Evolutionary conservation across 352 stramenopile genomes (phyloP).

Genomic region (Globisporangium cederbergense): DNA sequence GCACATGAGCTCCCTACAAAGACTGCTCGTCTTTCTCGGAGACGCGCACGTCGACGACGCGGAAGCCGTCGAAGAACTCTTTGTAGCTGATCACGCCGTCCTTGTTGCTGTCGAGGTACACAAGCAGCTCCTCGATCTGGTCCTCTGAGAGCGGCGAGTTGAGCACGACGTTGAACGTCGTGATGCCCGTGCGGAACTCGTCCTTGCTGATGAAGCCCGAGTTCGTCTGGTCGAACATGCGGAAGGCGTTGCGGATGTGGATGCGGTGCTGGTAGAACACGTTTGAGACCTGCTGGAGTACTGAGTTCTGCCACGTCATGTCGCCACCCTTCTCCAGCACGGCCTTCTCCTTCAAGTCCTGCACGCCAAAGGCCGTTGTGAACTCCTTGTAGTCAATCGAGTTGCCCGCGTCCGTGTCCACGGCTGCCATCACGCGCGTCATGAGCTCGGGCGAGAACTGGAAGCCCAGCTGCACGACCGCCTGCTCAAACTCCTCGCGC

Average conservation of each 20-base stretch:
- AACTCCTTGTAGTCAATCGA: slow-evolving; percentile 94
- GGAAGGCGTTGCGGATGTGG: slow-evolving; percentile 90
- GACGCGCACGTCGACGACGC: slow-evolving; percentile 76
- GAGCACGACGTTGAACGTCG: slow-evolving; percentile 87
- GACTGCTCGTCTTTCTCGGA: slow-evolving; percentile 27
- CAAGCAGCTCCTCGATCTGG: slow-evolving; percentile 89
- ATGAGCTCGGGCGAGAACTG: slow-evolving; percentile 51
- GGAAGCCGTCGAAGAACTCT: slow-evolving; percentile 92
- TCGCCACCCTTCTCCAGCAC: slow-evolving; percentile 46
- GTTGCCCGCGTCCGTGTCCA: slow-evolving; percentile 87
- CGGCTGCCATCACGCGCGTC: slow-evolving; percentile 72
- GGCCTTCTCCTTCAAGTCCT: slow-evolving; percentile 67
- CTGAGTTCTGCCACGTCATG: slow-evolving; percentile 89
- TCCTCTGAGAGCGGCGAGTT: slow-evolving; percentile 89
- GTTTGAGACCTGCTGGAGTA: slow-evolving; percentile 92
- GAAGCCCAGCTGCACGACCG: slow-evolving; percentile 68
- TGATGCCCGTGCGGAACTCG: slow-evolving; percentile 84
- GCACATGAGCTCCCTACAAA: not conserved
- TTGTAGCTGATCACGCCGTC: slow-evolving; percentile 92
- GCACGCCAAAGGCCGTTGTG: slow-evolving; percentile 84
- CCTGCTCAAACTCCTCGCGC: slow-evolving; percentile 70
- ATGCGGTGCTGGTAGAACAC: slow-evolving; percentile 94
- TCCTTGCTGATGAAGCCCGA: slow-evolving; percentile 73
- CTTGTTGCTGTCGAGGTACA: slow-evolving; percentile 86
- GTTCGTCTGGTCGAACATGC: slow-evolving; percentile 90